Conservation (phyloP, 768 basidiomycete genomes). For the Podaxis pistillaris region DNA sequence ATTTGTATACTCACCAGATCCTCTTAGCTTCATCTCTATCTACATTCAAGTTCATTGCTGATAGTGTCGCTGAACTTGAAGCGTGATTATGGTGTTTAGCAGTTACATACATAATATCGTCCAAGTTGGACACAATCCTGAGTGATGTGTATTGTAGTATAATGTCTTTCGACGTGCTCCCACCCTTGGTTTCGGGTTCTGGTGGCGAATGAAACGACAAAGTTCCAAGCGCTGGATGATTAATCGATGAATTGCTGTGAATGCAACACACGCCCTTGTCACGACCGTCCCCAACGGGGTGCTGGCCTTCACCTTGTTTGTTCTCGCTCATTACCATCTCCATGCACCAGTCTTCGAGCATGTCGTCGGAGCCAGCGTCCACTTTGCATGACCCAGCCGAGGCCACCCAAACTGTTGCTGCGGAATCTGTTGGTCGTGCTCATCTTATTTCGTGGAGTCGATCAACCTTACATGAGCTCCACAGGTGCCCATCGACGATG, state of each 20-base stretch:
- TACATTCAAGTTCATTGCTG: constrained; percentile 49
- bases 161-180: background rate
- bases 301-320: background rate
- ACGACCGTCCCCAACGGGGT: background rate
- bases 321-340: background rate
- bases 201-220: background rate
- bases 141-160: constrained; percentile 3
- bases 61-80: constrained; percentile 54
- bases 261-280: background rate
- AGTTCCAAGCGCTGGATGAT: constrained; percentile 1
- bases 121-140: background rate
- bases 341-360: background rate
- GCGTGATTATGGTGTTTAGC: constrained; percentile 17
- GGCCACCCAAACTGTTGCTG: background rate
- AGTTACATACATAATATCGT: background rate
- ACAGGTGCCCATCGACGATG: constrained; percentile 16
- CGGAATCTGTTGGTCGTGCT: constrained; percentile 2
- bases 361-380: background rate
- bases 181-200: background rate
- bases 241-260: background rate
- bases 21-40: constrained; percentile 41
- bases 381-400: background rate
- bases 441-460: background rate
- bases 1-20: background rate
- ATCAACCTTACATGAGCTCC: background rate